Conservation (phyloP, 78 protist genomes). For the Anaeramoeba flamelloides region DNA sequence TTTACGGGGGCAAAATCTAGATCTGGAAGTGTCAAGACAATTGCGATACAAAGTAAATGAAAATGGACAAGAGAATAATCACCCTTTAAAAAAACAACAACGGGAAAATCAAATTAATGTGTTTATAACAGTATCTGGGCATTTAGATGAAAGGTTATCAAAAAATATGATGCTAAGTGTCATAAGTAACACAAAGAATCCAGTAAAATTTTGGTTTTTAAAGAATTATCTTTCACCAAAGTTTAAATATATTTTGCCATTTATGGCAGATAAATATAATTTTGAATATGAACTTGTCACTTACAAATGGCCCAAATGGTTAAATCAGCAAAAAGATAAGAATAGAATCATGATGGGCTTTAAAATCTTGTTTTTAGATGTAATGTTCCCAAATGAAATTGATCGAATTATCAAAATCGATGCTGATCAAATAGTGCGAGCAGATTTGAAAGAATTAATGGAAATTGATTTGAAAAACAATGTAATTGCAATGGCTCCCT, state of each 20-base stretch:
- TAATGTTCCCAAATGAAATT: conserved; percentile 94
- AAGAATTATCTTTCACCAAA: conserved; percentile 64
- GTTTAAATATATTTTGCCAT: conserved; percentile 58
- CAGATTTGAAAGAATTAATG: conserved; percentile 80
- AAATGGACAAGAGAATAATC: too few species aligned
- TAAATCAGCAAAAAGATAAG: conserved; percentile 72
- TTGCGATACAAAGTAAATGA: too few species aligned
- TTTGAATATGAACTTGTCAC: conserved; percentile 72
- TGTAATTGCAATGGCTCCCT: too few species aligned
- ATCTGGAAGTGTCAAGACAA: too few species aligned
- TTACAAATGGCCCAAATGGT: conserved; percentile 92
- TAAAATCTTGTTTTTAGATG: conserved; percentile 94
- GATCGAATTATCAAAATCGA: conserved; percentile 70
- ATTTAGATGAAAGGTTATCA: too few species aligned
- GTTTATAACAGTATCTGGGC: too few species aligned
- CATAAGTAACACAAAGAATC: conserved; percentile 25
- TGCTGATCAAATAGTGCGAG: conserved; percentile 84
- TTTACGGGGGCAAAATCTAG: too few species aligned
- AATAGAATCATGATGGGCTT: conserved; percentile 88
- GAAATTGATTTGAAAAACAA: conserved; percentile 44
- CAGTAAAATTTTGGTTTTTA: conserved; percentile 91
- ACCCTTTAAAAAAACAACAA: too few species aligned
- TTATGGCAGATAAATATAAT: conserved; percentile 35
- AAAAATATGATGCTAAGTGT: conserved; percentile 16
- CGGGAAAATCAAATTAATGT: too few species aligned